Evolutionary conservation across 2,329 filamentous ascomycete genomes (phyloP), one percentile per base, ranked within the genome.

Genomic region (Beauveria brongniartii): DNA sequence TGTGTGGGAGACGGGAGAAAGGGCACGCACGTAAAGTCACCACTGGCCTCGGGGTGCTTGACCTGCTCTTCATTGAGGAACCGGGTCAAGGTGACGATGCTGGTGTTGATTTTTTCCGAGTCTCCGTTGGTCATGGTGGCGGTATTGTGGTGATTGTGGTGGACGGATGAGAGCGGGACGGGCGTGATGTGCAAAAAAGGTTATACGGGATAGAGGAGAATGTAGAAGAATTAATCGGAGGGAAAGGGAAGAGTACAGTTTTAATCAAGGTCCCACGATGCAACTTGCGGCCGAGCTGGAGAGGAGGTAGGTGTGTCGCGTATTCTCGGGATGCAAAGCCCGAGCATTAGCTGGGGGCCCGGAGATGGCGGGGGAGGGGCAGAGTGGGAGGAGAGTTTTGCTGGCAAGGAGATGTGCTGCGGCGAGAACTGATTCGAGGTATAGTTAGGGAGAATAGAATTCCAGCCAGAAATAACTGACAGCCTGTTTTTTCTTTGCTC

Each of bases 61-160:
- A 82, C 78, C 76, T 99, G 94, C 79, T 97, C 92, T 80, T 99
- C 94, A 34, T 92, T 97, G 69, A 99, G 83, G 82, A 94, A 96
- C 64, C 94, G 85, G 47, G 94, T 97, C 69, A 99, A 86, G 60
- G 94, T 97, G 72, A 97, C 83, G 72, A 99, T 97, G 75, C 97
- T 86, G 64, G 91, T 95, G 82, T 97, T 97, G 79, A 99, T 87
- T 74, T 89, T 88, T 79, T 96, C 91, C 68, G 81, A 80, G 67
- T 85, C 79, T 67, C 75, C 76, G 66, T 72, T 65, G 61, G 70
- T 65, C 72, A 74, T 75, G 65, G 64, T 67, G 67, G 62, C 62
- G 64, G 66, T 66, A 3, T 53, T 65, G 44, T 44, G 54, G 30
- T 65, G 66, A 61, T 62, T 59, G 61, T 53, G 60, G 62, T 61